Evolutionary conservation across 371 early-diverging fungal genomes (phyloP).

Genomic region (Mucor saturninus): DNA sequence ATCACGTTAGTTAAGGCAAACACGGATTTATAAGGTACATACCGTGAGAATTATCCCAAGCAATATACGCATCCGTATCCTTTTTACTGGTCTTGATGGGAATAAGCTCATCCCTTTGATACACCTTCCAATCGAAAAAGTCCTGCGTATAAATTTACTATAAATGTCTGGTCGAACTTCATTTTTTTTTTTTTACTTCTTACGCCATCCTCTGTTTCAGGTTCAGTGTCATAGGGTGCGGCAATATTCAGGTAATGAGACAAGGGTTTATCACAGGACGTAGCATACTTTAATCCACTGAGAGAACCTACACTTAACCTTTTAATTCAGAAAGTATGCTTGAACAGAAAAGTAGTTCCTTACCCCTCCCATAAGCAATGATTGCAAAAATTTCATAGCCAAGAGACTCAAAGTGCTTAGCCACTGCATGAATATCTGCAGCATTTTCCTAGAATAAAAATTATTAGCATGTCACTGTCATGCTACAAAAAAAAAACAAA

Average conservation of each 20-base stretch:
- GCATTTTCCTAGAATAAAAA: slow-evolving; percentile 38
- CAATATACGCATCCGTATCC: slow-evolving; percentile 25
- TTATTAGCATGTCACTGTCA: too few species aligned
- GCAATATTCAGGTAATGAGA: slow-evolving; percentile 50
- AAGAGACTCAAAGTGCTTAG: slow-evolving; percentile 47
- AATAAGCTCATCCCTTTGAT: slow-evolving; percentile 20
- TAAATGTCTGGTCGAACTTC: background rate
- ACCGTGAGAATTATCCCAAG: slow-evolving; percentile 48
- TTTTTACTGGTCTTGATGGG: slow-evolving; percentile 22
- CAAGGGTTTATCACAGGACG: slow-evolving; percentile 35
- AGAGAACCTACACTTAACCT: slow-evolving; percentile 40
- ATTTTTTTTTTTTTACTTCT: too few species aligned
- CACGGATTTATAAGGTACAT: slow-evolving; percentile 1
- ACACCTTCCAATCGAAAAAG: slow-evolving; percentile 30
- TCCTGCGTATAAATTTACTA: slow-evolving; percentile 18
- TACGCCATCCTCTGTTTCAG: background rate
- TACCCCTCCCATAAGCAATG: slow-evolving; percentile 55
- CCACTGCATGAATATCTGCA: slow-evolving; percentile 50
- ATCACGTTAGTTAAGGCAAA: background rate
- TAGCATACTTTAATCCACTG: slow-evolving; percentile 56
- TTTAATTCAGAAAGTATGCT: too few species aligned
- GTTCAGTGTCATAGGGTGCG: slow-evolving; percentile 35
- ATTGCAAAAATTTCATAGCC: slow-evolving; percentile 57
- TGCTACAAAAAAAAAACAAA: too few species aligned
- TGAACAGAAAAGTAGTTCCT: background rate